Percentiles rank a stretch among this genome's conserved stretches.
Evolutionary conservation across 371 early-diverging fungal species (phyloP).

Genomic region (Basidiobolus meristosporus): DNA sequence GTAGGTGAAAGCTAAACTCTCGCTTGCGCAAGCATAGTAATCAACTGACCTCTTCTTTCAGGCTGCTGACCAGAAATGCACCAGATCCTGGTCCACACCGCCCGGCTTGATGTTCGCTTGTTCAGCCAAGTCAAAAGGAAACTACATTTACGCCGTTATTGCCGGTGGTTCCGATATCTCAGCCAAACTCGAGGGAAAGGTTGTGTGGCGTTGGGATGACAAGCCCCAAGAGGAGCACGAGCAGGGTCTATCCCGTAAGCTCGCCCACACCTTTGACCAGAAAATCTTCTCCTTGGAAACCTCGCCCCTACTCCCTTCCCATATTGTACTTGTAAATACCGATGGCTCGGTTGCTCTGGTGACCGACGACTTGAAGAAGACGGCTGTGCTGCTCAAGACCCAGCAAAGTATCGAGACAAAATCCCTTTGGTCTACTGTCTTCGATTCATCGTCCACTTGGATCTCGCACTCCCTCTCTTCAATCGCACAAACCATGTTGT

Average conservation of each 20-base stretch:
- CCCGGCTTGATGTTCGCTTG: constrained; percentile 26
- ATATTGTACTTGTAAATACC: constrained; percentile 22
- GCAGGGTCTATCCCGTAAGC: constrained; percentile 5
- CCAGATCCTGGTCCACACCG: constrained; percentile 31
- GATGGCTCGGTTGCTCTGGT: constrained; percentile 25
- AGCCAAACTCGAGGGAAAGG: constrained; percentile 20
- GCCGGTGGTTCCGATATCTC: constrained; percentile 29
- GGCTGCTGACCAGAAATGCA: constrained; percentile 33
- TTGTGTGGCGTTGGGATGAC: constrained; percentile 33
- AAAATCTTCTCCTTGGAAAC: constrained; percentile 22
- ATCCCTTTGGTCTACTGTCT: no score
- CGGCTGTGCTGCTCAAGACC: constrained; percentile 3
- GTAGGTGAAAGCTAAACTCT: constrained; percentile 10
- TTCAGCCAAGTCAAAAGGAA: constrained; percentile 16
- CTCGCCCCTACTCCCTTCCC: constrained; percentile 19
- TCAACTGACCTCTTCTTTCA: constrained; percentile 7
- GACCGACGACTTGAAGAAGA: constrained; percentile 24
- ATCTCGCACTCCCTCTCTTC: no score
- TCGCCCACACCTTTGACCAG: constrained; percentile 17
- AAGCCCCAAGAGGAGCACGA: constrained; percentile 7
- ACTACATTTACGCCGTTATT: constrained; percentile 27
- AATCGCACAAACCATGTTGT: no score
- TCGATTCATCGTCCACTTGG: no score
- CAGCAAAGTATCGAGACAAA: no score
- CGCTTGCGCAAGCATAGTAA: not conserved